A percentile compares a stretch with the other conserved stretches of the same genome.
Evolutionary conservation across 768 basidiomycete genomes (phyloP).

Genomic region (Phanerochaete sordida): DNA sequence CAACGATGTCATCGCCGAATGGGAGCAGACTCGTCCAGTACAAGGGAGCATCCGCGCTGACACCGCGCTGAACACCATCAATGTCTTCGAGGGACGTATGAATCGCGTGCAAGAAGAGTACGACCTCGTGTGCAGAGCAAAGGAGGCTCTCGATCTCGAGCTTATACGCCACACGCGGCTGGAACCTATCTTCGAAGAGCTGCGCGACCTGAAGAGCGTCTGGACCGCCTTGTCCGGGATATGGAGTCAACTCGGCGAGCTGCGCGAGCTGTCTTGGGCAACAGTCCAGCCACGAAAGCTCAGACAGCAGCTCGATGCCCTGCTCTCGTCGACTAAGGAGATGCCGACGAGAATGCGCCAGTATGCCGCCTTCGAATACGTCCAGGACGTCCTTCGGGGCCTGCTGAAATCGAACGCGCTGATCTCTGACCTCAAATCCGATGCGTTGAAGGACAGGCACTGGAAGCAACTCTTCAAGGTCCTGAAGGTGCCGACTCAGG

Average conservation of each 20-base stretch:
- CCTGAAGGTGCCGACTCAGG: slow-evolving; percentile 68
- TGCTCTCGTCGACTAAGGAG: slow-evolving; percentile 91
- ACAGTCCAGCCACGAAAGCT: slow-evolving; percentile 93
- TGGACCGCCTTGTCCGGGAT: slow-evolving; percentile 99
- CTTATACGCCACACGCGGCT: slow-evolving; percentile 85
- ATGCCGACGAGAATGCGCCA: slow-evolving; percentile 99
- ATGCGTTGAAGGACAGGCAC: slow-evolving; percentile 95
- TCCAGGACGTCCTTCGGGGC: slow-evolving; percentile 84
- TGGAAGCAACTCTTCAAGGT: slow-evolving; percentile 98
- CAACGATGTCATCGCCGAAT: slow-evolving; percentile 83
- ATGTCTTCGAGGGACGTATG: slow-evolving; percentile 90
- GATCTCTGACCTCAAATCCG: slow-evolving; percentile 93
- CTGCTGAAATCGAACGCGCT: slow-evolving; percentile 87
- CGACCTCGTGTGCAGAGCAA: slow-evolving; percentile 91
- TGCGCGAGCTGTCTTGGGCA: slow-evolving; percentile 87
- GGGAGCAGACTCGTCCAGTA: slow-evolving; percentile 95
- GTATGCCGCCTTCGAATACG: slow-evolving; percentile 97
- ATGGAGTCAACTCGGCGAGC: slow-evolving; percentile 88
- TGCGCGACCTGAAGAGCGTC: slow-evolving; percentile 94
- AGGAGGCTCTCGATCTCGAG: slow-evolving; percentile 95
- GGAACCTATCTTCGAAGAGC: slow-evolving; percentile 91
- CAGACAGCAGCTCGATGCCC: slow-evolving; percentile 88
- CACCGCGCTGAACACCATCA: slow-evolving; percentile 93
- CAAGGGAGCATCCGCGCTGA: slow-evolving; percentile 97
- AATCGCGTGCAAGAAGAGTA: slow-evolving; percentile 91